Evolutionary conservation across 1,284 basidiomycete species (phyloP).

Genomic region (Ceraceosorus guamensis): DNA sequence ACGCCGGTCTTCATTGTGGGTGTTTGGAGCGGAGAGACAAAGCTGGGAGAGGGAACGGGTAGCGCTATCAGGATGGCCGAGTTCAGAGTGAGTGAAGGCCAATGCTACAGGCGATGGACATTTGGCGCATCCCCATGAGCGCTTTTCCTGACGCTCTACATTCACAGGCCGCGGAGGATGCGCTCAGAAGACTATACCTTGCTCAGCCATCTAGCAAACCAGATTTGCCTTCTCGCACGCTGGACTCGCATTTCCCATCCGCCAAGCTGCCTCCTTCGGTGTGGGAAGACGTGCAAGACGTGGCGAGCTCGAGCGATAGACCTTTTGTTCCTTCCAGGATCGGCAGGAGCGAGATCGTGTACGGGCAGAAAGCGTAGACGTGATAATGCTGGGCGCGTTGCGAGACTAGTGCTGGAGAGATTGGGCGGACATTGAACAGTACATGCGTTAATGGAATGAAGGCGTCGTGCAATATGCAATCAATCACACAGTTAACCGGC

Average conservation of each 20-base stretch:
- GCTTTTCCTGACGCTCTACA: conserved; percentile 1
- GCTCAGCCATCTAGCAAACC: conserved; percentile 56
- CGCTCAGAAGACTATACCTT: conserved; percentile 70
- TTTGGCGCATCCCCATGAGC: conserved; percentile 66
- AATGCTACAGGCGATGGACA: conserved; percentile 66
- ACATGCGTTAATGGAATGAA: no score
- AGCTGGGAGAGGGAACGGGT: conserved; percentile 92
- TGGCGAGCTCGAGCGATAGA: no score
- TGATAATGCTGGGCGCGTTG: no score
- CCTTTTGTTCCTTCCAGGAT: no score
- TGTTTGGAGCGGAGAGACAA: conserved; percentile 71
- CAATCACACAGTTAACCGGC: no score
- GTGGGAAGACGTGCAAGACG: no score
- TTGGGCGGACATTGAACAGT: no score
- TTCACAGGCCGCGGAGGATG: conserved; percentile 70
- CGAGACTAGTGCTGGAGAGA: no score
- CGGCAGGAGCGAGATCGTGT: no score
- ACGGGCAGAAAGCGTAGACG: no score
- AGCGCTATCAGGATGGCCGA: conserved; percentile 91
- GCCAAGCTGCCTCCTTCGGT: no score
- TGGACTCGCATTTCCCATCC: conserved; percentile 17
- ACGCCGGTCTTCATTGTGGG: conserved; percentile 89
- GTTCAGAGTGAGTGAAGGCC: conserved; percentile 64
- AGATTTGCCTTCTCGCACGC: conserved; percentile 28
- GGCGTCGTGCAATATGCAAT: no score